phyloP scores from a whole-genome alignment of 768 basidiomycete species.

The Kwoniella heveanensis region DNA sequence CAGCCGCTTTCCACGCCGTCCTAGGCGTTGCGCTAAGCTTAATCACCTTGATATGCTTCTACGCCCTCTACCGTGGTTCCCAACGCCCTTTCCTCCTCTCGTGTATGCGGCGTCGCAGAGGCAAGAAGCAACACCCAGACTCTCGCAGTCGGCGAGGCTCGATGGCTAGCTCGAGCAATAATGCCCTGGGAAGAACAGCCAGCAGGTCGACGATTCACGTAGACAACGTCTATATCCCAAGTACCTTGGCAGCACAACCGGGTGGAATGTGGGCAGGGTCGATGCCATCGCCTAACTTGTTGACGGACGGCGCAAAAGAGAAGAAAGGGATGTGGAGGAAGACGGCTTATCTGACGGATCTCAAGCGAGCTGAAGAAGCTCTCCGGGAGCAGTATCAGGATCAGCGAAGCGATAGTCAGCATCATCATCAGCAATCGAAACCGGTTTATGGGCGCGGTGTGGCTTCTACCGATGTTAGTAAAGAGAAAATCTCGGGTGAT shows the following conservation, averaged over 20 bases:
- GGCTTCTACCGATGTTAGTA: not conserved
- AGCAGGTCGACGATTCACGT: not conserved
- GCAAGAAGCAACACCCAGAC: not conserved
- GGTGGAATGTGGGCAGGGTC: constrained; percentile 1
- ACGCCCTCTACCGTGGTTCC: not conserved
- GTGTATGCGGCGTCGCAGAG: not conserved
- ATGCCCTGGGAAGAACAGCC: not conserved
- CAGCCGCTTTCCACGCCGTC: not conserved
- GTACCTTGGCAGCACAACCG: not conserved
- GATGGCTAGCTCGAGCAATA: not conserved
- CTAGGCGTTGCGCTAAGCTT: not conserved
- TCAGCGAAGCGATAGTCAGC: not conserved
- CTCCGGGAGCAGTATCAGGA: not conserved
- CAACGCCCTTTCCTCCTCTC: not conserved
- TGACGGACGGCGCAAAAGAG: not conserved
- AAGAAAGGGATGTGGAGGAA: constrained; percentile 10
- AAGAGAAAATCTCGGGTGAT: not conserved
- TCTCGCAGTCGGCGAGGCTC: not conserved
- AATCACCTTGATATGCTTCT: not conserved
- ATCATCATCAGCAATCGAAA: not conserved
- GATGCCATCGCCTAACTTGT: not conserved
- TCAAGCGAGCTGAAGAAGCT: not conserved
- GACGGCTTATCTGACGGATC: constrained; percentile 17
- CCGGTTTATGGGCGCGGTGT: not conserved
- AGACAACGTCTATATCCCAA: not conserved